A percentile compares a stretch with the other conserved stretches of the same genome.
Conservation (phyloP, 805 yeast genomes). For the Candida nonsorbophila region DNA sequence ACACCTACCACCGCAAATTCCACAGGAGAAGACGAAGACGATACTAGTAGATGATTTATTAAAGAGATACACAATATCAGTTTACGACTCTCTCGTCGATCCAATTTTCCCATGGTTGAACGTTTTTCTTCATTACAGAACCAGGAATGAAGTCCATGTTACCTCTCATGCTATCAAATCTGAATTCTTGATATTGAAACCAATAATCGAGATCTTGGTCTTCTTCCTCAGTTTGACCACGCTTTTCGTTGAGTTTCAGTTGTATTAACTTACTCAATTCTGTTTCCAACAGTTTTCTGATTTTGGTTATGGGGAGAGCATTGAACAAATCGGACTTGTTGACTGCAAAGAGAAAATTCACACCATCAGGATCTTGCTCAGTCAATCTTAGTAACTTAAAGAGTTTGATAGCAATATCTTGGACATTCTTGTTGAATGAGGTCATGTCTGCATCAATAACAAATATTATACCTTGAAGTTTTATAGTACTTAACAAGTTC, state of each 20-base stretch:
- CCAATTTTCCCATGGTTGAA: conserved; percentile 71
- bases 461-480: conserved; percentile 64
- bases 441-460: conserved; percentile 69
- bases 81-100: conserved; percentile 69
- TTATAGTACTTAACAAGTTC: conserved; percentile 37
- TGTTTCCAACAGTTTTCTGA: conserved; percentile 52
- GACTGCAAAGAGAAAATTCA: conserved; percentile 72
- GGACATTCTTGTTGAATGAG: conserved; percentile 29
- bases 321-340: conserved; percentile 86
- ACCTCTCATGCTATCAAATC: conserved; percentile 67
- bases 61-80: conserved; percentile 6
- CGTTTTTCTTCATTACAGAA: conserved; percentile 54
- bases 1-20: too few relatives aligned
- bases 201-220: conserved; percentile 32
- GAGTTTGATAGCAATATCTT: conserved; percentile 51
- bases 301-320: conserved; percentile 62
- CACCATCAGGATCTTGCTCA: conserved; percentile 62
- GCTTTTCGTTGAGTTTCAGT: conserved; percentile 40
- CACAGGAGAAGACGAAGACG: too few relatives aligned
- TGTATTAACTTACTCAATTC: conserved; percentile 57
- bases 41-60: too few relatives aligned
- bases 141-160: conserved; percentile 69
- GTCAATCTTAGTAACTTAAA: conserved; percentile 55
- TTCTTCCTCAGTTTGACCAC: conserved; percentile 30
- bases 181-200: conserved; percentile 40